Conservation (phyloP, 1,284 basidiomycete genomes). For the Filobasidium uniguttulatum region DNA sequence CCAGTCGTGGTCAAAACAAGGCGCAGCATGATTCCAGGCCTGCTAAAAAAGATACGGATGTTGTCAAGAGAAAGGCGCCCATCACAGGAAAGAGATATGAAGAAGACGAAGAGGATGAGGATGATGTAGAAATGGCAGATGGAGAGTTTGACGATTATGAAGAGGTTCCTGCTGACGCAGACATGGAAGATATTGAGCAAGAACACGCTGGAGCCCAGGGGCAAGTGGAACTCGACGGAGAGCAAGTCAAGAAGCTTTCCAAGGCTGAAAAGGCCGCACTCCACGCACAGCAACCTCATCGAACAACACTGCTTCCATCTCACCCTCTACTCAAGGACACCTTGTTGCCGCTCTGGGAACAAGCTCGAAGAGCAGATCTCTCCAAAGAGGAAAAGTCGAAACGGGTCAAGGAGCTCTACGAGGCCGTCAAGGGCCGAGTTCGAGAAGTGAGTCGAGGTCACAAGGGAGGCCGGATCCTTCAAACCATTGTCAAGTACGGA, state of each 20-base stretch:
- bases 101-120: constrained; percentile 19
- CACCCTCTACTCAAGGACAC: constrained; percentile 59
- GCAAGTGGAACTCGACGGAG: constrained; percentile 12
- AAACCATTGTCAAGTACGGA: constrained; percentile 71
- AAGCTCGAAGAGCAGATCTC: constrained; percentile 59
- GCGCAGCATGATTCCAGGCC: background rate
- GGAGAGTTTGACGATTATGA: constrained; percentile 1
- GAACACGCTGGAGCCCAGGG: constrained; percentile 1
- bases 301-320: constrained; percentile 63
- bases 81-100: constrained; percentile 6
- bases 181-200: constrained; percentile 6
- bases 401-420: constrained; percentile 57
- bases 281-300: constrained; percentile 35
- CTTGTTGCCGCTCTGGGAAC: constrained; percentile 54
- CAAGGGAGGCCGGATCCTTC: constrained; percentile 73
- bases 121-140: constrained; percentile 17
- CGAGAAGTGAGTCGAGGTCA: constrained; percentile 77
- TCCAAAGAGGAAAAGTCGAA: constrained; percentile 56
- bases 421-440: constrained; percentile 58
- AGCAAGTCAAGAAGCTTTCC: constrained; percentile 13
- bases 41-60: background rate
- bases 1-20: background rate
- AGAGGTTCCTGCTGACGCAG: constrained; percentile 2
- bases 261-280: constrained; percentile 27
- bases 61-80: constrained; percentile 8